A percentile compares a stretch with the other conserved stretches of the same genome.
Conservation (phyloP, 306 rosid genomes). For the Begonia masoniana region DNA sequence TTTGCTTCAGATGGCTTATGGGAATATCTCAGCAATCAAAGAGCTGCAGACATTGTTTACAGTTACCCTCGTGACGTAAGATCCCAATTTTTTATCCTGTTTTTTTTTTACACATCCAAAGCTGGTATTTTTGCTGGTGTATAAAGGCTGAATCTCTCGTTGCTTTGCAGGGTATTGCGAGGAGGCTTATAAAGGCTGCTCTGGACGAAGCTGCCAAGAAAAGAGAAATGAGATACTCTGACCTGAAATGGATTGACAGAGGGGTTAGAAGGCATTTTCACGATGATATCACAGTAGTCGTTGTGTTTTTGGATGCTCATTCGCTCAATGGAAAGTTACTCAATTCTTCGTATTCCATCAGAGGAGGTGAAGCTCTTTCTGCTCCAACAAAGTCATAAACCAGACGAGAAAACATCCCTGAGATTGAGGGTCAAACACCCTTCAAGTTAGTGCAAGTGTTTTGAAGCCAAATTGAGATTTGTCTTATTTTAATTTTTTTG, state of each 20-base stretch:
- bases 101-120: background rate
- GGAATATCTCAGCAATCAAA: slow-evolving; percentile 83
- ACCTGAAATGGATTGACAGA: slow-evolving; percentile 55
- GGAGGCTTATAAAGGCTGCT: slow-evolving; percentile 58
- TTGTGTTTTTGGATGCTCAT: slow-evolving; percentile 45
- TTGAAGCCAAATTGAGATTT: too few species aligned
- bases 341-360: slow-evolving; percentile 47
- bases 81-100: background rate
- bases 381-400: slow-evolving; percentile 27
- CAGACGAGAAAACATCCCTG: background rate
- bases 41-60: slow-evolving; percentile 55
- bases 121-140: background rate
- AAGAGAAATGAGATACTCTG: slow-evolving; percentile 66
- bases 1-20: slow-evolving; percentile 87
- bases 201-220: slow-evolving; percentile 78
- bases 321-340: slow-evolving; percentile 20
- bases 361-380: slow-evolving; percentile 30
- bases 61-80: slow-evolving; percentile 46
- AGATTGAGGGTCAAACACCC: too few species aligned
- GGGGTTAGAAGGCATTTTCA: slow-evolving; percentile 83
- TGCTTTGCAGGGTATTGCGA: slow-evolving; percentile 51
- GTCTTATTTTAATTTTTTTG: too few species aligned
- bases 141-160: background rate
- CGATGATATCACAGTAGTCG: slow-evolving; percentile 70
- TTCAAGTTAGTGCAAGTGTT: too few species aligned